Conservation (phyloP, 202 grass and related monocot genomes). For the Zoysia matrella region DNA sequence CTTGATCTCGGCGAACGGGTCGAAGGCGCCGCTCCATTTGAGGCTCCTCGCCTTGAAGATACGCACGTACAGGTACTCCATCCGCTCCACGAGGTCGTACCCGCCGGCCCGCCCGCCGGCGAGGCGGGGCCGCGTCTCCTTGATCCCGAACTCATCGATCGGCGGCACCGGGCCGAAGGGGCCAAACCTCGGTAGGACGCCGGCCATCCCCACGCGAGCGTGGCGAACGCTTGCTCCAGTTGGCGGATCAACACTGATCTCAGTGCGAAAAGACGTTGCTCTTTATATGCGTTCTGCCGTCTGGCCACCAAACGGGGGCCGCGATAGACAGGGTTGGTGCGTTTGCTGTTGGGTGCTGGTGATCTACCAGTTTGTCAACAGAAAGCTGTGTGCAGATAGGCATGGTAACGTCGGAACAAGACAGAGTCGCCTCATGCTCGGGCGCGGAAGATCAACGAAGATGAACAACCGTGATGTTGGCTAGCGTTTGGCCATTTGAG, state of each 20-base stretch:
- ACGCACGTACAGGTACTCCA: constrained; percentile 86
- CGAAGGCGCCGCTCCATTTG: constrained; percentile 41
- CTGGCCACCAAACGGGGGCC: constrained; percentile 48
- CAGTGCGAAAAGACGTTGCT: neutral
- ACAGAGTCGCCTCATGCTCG: neutral
- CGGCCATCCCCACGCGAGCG: constrained; percentile 29
- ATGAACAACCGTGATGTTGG: constrained; percentile 42
- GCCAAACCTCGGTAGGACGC: constrained; percentile 56
- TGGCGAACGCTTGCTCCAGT: neutral
- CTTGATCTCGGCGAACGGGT: constrained; percentile 67
- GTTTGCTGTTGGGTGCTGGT: constrained; percentile 31
- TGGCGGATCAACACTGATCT: constrained; percentile 13
- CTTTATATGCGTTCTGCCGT: constrained; percentile 37
- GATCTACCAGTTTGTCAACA: constrained; percentile 43
- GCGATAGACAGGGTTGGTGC: constrained; percentile 41
- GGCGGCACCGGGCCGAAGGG: constrained; percentile 39
- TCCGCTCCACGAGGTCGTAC: constrained; percentile 92
- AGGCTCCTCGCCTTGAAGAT: constrained; percentile 80
- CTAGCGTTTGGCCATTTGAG: constrained; percentile 21
- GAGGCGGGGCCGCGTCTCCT: constrained; percentile 71
- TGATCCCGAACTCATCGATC: constrained; percentile 63
- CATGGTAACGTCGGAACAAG: neutral
- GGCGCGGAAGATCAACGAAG: constrained; percentile 42
- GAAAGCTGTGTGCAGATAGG: neutral
- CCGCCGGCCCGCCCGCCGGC: constrained; percentile 49